These are phyloP conservation scores for Erodium texanum DNA, from an alignment of 441 rosid species.

Conservation along the genomic window DNA sequence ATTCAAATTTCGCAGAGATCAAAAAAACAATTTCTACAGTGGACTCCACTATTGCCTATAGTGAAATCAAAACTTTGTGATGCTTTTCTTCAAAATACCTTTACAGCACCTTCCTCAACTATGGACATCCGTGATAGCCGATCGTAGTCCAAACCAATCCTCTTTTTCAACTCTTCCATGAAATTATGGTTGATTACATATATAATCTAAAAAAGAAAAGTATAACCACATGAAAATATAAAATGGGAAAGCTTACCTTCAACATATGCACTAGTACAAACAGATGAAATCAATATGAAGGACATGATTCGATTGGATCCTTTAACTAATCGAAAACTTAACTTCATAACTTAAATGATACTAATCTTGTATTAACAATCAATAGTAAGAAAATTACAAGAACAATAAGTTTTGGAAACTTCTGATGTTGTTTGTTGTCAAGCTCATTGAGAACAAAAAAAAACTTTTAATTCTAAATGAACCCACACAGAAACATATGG, in stretches of 20 bases:
- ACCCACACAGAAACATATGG: not conserved
- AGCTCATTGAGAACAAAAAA: slow-evolving; percentile 2
- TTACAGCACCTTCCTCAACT: slow-evolving; percentile 47
- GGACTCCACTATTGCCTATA: not conserved
- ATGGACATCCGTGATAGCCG: slow-evolving; percentile 45
- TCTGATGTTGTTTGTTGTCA: not conserved
- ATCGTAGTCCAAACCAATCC: slow-evolving; percentile 40
- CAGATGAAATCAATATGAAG: not conserved
- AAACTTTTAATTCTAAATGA: not conserved
- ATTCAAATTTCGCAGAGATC: not conserved
- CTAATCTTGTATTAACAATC: not conserved
- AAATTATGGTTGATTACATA: slow-evolving; percentile 38
- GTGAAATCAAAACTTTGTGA: not conserved
- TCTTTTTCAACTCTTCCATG: slow-evolving; percentile 42
- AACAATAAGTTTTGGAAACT: not conserved
- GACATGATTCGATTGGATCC: not conserved
- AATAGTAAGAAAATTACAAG: not conserved
- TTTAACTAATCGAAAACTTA: not conserved
- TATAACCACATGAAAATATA: slow-evolving; percentile 8
- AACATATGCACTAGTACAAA: not conserved
- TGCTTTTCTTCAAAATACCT: slow-evolving; percentile 27
- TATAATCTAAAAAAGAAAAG: slow-evolving; percentile 32
- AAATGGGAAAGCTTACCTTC: not conserved
- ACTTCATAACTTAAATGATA: not conserved
- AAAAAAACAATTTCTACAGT: not conserved